Base-by-base conservation (phyloP, 305 asterid species). In the Vinca major region DNA sequence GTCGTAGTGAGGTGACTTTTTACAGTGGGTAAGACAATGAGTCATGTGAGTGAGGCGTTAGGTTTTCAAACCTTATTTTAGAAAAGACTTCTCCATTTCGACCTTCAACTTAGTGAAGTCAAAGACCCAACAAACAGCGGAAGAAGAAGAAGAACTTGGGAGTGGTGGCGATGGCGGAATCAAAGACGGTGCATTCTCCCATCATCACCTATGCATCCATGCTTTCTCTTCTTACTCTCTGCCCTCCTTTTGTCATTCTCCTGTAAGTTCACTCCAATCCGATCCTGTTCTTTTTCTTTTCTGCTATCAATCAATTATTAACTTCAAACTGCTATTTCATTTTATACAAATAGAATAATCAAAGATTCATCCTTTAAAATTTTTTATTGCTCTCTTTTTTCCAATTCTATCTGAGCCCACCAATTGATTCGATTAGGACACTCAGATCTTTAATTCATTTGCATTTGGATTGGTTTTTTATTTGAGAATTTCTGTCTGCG, bases 211-310 rank as follows among this genome's bases (percentile, higher is more conserved):
- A 89, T 65, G 83, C 77, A 13, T 92, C 98, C 63, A 83, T 92
- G 90, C 81, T 89, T 48, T 81, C 95, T 50, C 91, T 92, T 50
- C 95, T 90, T 62, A 71, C 92, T 63, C 74, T 86, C 65, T 89
- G 96, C 76, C 98, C 97, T 47, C 98, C 98, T 49, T 92, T 92
- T 71, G 97, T 90, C 43, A 90, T 92, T 83, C 93, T 92, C 16
- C 77, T 92, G 98, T 88, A 63, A 84, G 95, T 58, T 19, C 16
- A 14, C 13, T 3, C 65, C 3, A 48, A 36, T 66, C 12, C n/a
- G n/a, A 39, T 13, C 44, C 5, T 37, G 5, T 8, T 36, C 37
- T 58, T 17, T 17, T 9, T n/a, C 17, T 17, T 16, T 40, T 16
- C 7, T 62, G n/a, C 17, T 17, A 5, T 41, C 7, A 4, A 41